These are phyloP conservation scores for Syncephalastrum monosporum DNA, from an alignment of 371 early-diverging fungal species.

Conservation along the genomic window DNA sequence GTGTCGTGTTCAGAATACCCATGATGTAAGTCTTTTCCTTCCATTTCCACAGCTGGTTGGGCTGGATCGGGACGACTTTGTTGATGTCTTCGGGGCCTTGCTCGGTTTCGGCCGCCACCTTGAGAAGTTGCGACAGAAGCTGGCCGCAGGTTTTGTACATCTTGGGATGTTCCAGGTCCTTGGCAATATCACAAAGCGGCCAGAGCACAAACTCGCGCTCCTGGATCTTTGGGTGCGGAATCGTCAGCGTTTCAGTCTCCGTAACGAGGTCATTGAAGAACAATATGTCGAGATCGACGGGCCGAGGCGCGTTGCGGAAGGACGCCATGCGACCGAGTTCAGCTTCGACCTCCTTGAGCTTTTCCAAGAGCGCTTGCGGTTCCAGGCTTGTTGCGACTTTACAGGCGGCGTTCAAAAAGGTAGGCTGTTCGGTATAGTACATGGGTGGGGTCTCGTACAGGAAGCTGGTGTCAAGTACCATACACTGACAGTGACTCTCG, in stretches of 20 bases:
- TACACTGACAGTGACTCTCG: conserved; percentile 45
- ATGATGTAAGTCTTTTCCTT: conserved; percentile 76
- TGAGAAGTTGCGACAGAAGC: conserved; percentile 74
- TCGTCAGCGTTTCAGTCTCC: conserved; percentile 66
- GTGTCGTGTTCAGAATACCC: conserved; percentile 97
- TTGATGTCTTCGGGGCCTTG: conserved; percentile 54
- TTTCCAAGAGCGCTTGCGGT: conserved; percentile 75
- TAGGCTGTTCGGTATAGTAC: conserved; percentile 92
- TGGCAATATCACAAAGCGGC: conserved; percentile 93
- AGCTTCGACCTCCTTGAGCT: conserved; percentile 81
- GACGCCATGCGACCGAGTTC: conserved; percentile 73
- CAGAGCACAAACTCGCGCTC: conserved; percentile 95
- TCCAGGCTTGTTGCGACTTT: conserved; percentile 79
- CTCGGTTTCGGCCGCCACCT: conserved; percentile 46
- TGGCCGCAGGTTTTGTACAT: conserved; percentile 79
- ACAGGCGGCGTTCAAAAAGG: conserved; percentile 88
- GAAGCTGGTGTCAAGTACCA: conserved; percentile 91
- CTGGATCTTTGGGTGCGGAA: conserved; percentile 87
- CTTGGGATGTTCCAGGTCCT: conserved; percentile 86
- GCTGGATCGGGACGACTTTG: conserved; percentile 66
- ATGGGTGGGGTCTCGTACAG: conserved; percentile 96
- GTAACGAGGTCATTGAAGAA: conserved; percentile 83
- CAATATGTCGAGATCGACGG: conserved; percentile 94
- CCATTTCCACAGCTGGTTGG: conserved; percentile 56
- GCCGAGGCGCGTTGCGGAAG: conserved; percentile 88